These are phyloP conservation scores for Wickerhamiella siamensis DNA, from an alignment of 805 yeast species.

Conservation along the genomic window DNA sequence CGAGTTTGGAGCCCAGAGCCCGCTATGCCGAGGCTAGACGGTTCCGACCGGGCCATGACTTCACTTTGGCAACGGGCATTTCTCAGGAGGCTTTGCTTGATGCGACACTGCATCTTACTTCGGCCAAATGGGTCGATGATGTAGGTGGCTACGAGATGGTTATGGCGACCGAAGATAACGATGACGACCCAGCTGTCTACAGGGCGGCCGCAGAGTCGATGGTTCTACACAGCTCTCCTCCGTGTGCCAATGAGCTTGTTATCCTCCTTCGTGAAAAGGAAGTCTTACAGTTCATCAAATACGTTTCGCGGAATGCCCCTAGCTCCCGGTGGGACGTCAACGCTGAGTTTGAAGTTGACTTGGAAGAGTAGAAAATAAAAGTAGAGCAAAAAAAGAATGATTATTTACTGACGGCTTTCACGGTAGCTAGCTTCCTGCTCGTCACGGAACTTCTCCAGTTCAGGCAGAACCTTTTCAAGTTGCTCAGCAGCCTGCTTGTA, in stretches of 20 bases:
- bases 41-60: conserved; percentile 91
- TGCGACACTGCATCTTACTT: conserved; percentile 71
- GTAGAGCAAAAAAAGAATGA: not conserved
- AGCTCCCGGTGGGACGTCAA: conserved; percentile 89
- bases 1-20: conserved; percentile 43
- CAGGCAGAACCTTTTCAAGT: conserved; percentile 49
- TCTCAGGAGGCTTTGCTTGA: conserved; percentile 42
- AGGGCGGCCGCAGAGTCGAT: conserved; percentile 51
- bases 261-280: conserved; percentile 70
- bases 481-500: conserved; percentile 62
- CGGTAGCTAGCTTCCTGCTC: conserved; percentile 32
- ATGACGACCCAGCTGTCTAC: conserved; percentile 77
- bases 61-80: conserved; percentile 69
- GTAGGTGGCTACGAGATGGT: conserved; percentile 89
- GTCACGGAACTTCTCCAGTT: conserved; percentile 44
- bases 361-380: conserved; percentile 21
- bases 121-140: conserved; percentile 73
- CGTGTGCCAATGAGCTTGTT: conserved; percentile 67
- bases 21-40: conserved; percentile 65
- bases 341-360: conserved; percentile 62
- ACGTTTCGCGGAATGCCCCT: conserved; percentile 73
- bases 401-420: conserved; percentile 10
- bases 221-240: conserved; percentile 64
- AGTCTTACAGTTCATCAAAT: conserved; percentile 84
- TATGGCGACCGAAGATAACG: conserved; percentile 42